phyloP scores from a whole-genome alignment of 345 rosid genomes.

The Syzygium aromaticum region DNA sequence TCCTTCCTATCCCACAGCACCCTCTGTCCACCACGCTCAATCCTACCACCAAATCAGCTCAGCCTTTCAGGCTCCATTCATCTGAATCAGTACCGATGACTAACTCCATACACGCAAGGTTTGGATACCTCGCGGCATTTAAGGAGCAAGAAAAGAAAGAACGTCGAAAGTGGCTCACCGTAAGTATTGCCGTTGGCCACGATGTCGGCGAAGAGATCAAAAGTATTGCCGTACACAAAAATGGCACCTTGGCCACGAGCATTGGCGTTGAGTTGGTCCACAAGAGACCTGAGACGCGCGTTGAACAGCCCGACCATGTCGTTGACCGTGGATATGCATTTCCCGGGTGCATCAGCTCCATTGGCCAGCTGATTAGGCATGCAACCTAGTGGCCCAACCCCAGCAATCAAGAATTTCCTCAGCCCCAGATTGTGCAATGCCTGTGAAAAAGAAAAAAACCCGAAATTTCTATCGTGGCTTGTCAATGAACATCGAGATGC shows the following conservation, averaged over 20 bases:
- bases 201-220: slow-evolving; percentile 27
- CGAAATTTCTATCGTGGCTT: not conserved
- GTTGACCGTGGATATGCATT: slow-evolving; percentile 33
- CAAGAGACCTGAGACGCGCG: slow-evolving; percentile 25
- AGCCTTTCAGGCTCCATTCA: not conserved
- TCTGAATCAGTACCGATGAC: not conserved
- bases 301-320: slow-evolving; percentile 39
- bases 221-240: slow-evolving; percentile 51
- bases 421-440: slow-evolving; percentile 43
- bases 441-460: slow-evolving; percentile 4
- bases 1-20: slow-evolving; percentile 65
- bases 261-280: slow-evolving; percentile 33
- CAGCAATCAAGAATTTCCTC: slow-evolving; percentile 54
- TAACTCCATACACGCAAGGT: no score
- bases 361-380: slow-evolving; percentile 49
- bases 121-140: not conserved
- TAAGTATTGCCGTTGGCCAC: slow-evolving; percentile 23
- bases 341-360: slow-evolving; percentile 21
- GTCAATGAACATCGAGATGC: not conserved
- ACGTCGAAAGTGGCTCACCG: slow-evolving; percentile 8
- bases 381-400: slow-evolving; percentile 60
- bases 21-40: slow-evolving; percentile 43
- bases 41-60: slow-evolving; percentile 13
- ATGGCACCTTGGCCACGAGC: slow-evolving; percentile 5
- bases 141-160: not conserved